Evolutionary conservation across 129 eudicot genomes (phyloP).

Genomic region (Tanacetum coccineum): DNA sequence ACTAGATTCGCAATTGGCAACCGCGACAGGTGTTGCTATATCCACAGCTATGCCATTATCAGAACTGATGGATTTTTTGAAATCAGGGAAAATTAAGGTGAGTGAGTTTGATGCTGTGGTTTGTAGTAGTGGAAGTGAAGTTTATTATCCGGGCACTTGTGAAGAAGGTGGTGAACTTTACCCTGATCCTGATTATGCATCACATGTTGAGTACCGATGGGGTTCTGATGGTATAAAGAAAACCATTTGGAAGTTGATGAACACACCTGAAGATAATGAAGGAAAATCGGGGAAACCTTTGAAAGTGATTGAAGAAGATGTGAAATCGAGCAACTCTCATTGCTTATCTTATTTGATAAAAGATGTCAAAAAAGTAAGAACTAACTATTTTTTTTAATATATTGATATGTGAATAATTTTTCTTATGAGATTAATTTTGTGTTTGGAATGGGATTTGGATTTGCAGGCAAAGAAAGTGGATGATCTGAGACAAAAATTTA

Average conservation of each 20-base stretch:
- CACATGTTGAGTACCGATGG: constrained; percentile 91
- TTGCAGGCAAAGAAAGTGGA: constrained; percentile 82
- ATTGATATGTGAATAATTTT: constrained; percentile 4
- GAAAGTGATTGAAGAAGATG: constrained; percentile 58
- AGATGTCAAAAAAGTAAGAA: constrained; percentile 57
- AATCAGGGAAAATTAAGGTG: constrained; percentile 53
- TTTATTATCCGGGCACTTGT: constrained; percentile 63
- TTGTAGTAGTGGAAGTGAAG: constrained; percentile 88
- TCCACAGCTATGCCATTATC: constrained; percentile 77
- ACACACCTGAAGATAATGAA: constrained; percentile 42
- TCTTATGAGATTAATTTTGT: neutral
- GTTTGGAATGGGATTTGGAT: neutral
- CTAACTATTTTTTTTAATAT: neutral
- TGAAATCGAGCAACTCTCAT: constrained; percentile 67
- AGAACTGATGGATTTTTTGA: constrained; percentile 49
- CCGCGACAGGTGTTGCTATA: constrained; percentile 54
- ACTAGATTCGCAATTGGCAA: constrained; percentile 47
- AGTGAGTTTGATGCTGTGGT: constrained; percentile 79
- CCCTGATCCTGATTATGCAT: constrained; percentile 69
- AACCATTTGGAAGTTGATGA: constrained; percentile 72
- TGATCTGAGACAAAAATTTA: constrained; percentile 79
- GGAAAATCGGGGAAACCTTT: constrained; percentile 23
- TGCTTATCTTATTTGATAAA: constrained; percentile 73
- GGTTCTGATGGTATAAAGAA: constrained; percentile 76
- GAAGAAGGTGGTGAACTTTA: constrained; percentile 59